Evolutionary conservation across 2,329 filamentous ascomycete genomes (phyloP).

Genomic region (Aspergillus amoenus): DNA sequence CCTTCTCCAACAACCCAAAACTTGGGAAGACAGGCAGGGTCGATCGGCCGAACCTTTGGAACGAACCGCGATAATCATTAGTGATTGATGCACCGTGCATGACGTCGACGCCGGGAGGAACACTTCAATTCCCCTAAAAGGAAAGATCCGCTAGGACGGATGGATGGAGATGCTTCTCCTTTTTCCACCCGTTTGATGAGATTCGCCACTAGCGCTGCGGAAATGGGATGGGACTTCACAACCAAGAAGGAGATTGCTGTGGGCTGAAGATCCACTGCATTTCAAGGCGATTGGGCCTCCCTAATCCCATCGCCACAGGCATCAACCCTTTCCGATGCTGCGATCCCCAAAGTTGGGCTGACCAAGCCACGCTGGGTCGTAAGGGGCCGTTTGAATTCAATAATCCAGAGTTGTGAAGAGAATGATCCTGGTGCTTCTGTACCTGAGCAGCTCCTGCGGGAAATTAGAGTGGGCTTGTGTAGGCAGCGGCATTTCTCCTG

Average conservation of each 20-base stretch:
- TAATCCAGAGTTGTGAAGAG: not conserved
- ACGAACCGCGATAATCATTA: conserved; percentile 1
- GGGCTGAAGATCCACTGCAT: conserved; percentile 3
- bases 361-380: conserved; percentile 9
- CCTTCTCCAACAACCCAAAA: not conserved
- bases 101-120: conserved; percentile 17
- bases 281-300: conserved; percentile 1
- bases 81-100: conserved; percentile 22
- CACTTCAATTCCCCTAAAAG: conserved; percentile 4
- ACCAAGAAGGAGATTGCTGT: conserved; percentile 8
- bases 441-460: not conserved
- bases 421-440: conserved; percentile 5
- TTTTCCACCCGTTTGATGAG: not conserved
- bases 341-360: not conserved
- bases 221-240: not conserved
- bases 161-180: conserved; percentile 7
- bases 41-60: not conserved
- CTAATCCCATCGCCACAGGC: conserved; percentile 8
- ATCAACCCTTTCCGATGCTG: not conserved
- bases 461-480: not conserved
- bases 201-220: conserved; percentile 8
- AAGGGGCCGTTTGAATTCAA: not conserved
- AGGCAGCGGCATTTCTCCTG: conserved; percentile 9
- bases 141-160: conserved; percentile 5
- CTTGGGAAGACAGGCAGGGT: not conserved